phyloP scores from a whole-genome alignment of 2,329 filamentous ascomycete genomes.

The Neofusicoccum cordaticola region DNA sequence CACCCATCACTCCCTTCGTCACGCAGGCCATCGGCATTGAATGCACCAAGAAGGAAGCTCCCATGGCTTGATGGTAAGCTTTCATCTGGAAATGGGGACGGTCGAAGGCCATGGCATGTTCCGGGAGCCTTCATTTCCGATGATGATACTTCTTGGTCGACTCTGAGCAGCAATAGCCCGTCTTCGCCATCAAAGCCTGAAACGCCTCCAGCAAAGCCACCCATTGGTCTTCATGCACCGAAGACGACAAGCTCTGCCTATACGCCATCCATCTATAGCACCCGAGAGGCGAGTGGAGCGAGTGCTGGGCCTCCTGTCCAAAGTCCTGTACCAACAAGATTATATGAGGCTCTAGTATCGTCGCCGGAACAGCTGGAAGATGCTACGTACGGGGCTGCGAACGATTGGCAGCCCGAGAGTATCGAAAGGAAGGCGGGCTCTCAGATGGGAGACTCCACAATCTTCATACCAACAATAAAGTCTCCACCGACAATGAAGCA shows the following conservation, averaged over 20 bases:
- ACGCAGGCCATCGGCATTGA: background rate
- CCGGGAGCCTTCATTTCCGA: constrained; percentile 17
- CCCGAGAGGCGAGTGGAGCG: background rate
- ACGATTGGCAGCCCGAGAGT: background rate
- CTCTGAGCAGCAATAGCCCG: background rate
- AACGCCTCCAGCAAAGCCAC: background rate
- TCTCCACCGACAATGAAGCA: background rate
- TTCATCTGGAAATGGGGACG: background rate
- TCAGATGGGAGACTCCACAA: background rate
- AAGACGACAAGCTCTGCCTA: background rate
- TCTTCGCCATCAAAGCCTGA: background rate
- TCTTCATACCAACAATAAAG: background rate
- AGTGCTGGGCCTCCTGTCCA: background rate
- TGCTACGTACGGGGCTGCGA: background rate
- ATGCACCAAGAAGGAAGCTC: constrained; percentile 2
- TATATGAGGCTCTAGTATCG: background rate
- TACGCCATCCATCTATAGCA: constrained; percentile 3
- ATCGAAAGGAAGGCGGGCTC: background rate
- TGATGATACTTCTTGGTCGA: background rate
- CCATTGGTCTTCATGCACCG: background rate
- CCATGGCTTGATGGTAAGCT: constrained; percentile 19
- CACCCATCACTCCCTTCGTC: background rate
- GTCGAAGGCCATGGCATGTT: background rate
- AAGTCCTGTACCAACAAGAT: background rate
- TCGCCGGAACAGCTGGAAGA: background rate